Conservation (phyloP, 2,329 filamentous ascomycete genomes). For the Aspergillus caelatus region DNA sequence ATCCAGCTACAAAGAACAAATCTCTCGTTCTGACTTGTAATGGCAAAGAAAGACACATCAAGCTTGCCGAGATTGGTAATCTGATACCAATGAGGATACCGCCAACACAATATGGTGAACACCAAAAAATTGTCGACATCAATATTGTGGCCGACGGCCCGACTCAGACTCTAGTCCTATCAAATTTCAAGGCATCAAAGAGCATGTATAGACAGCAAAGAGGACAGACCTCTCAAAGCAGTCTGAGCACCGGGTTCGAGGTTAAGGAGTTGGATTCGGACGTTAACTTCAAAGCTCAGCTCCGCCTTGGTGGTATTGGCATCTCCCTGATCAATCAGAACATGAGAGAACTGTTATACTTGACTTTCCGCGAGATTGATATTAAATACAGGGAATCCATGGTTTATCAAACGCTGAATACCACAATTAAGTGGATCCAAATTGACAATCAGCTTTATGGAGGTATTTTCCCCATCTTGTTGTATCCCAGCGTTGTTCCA, state of each 20-base stretch:
- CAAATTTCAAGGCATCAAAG: constrained; percentile 90
- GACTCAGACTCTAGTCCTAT: constrained; percentile 89
- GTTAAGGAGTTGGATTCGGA: constrained; percentile 89
- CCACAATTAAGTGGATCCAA: constrained; percentile 97
- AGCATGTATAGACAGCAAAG: constrained; percentile 79
- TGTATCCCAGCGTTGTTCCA: constrained; percentile 96
- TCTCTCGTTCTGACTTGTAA: constrained; percentile 82
- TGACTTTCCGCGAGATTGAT: constrained; percentile 89
- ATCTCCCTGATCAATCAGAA: constrained; percentile 93
- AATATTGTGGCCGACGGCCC: constrained; percentile 95
- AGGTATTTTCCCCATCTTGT: constrained; percentile 93
- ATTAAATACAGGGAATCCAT: constrained; percentile 91
- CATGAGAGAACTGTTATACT: constrained; percentile 86
- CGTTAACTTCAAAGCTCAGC: constrained; percentile 83
- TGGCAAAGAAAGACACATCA: constrained; percentile 85
- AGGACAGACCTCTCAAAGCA: constrained; percentile 58
- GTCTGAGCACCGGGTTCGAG: constrained; percentile 75
- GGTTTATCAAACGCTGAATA: constrained; percentile 85
- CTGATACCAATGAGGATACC: constrained; percentile 90
- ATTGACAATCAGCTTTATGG: constrained; percentile 98
- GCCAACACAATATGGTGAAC: constrained; percentile 60
- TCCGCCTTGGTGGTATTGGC: constrained; percentile 86
- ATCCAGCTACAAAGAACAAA: constrained; percentile 94
- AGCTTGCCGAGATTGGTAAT: constrained; percentile 94
- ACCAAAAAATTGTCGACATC: constrained; percentile 90